Base-by-base conservation (phyloP, 1,284 basidiomycete genomes). In the Xerocomus minutiporus region DNA sequence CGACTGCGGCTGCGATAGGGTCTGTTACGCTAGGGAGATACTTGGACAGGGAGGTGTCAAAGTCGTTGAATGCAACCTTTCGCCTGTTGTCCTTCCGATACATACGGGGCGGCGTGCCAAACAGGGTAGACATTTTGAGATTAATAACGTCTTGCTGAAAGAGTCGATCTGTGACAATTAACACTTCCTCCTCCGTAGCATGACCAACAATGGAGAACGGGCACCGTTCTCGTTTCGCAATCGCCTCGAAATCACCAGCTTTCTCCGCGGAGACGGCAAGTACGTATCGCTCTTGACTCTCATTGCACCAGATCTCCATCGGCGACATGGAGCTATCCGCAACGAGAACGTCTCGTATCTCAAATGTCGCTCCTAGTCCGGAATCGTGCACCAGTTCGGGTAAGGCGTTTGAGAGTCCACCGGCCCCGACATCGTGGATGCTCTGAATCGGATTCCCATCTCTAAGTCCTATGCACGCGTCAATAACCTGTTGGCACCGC, bases 271-370 rank as follows among this genome's bases (percentile, higher is more conserved):
- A 79, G 55, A 97, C 81, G 15, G 93, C 97, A 31, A 99, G 80
- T 32, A 99, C 97, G 67, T 99, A 99, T 42, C 97, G 86, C 68
- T 99, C 96, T 75, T 99, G 96, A 59, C 87, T 91, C 74, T 99
- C 97, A 72, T 99, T 99, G 72, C 97, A 99, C 96, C 96, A 99
- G 56, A 99, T 98, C 75, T 98, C 96, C 94, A 99, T 97, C 0
- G 96, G 97, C 8, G 91, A 95, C 92, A 99, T 93, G 44, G 88
- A 86, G 31, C 82, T 79, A 70, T 99, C 97, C 36, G 93, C 96
- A 43, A 97, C 83, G 26, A 92, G 81, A 8, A 99, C 86, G 61
- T 98, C 91, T 17, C 96, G 80, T 62, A 99, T 94, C 75, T 99
- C 96, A 66, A 98, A 95, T n/a, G 70, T 79, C 2, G 91, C 97